Conservation (phyloP, 176 grass and related monocot genomes). For the Oryza glumipatula region DNA sequence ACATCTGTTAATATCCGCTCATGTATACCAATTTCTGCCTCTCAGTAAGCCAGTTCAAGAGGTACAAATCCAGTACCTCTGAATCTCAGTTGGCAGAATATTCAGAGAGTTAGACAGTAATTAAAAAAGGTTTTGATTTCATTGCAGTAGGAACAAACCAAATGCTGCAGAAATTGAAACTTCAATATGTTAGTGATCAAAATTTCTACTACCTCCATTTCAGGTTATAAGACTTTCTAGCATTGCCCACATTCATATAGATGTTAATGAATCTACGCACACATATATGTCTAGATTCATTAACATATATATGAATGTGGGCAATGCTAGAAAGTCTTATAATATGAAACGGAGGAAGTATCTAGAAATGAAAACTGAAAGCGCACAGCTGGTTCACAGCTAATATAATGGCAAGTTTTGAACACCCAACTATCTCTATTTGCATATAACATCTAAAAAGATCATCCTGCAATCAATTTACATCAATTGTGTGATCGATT, state of each 20-base stretch:
- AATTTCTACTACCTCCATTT: not conserved
- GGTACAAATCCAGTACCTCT: not conserved
- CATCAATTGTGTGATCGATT: not conserved
- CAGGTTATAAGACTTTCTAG: no score
- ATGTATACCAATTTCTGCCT: not conserved
- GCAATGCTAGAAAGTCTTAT: no score
- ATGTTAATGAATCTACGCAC: no score
- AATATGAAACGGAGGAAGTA: not conserved
- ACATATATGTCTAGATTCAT: no score
- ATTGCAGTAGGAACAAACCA: not conserved
- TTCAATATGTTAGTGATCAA: constrained; percentile 1
- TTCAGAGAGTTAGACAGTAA: not conserved
- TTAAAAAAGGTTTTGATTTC: not conserved
- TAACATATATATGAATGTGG: no score
- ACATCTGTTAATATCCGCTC: not conserved
- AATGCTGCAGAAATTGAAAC: constrained; percentile 15
- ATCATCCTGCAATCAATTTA: not conserved
- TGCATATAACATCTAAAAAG: constrained; percentile 12
- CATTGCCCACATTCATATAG: no score
- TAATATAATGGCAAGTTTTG: not conserved
- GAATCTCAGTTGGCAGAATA: not conserved
- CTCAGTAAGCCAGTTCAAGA: not conserved
- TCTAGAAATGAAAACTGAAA: not conserved
- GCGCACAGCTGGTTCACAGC: not conserved
- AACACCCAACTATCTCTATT: not conserved